Evolutionary conservation across 2,329 filamentous ascomycete genomes (phyloP).

Genomic region (Botrytis medusae): DNA sequence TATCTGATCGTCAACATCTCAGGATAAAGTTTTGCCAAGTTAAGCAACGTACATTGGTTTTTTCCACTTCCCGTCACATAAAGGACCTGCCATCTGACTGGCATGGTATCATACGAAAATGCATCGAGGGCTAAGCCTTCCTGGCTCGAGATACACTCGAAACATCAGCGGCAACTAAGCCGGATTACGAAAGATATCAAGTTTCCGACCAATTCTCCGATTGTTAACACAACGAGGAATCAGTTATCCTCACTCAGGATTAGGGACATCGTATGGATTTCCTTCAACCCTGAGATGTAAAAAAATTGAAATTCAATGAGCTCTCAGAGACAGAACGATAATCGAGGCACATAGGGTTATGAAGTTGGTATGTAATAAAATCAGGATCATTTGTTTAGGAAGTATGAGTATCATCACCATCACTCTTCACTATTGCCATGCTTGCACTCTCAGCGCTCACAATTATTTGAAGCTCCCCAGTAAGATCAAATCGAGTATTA

Average conservation of each 20-base stretch:
- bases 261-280: not conserved
- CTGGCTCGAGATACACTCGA: not conserved
- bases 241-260: not conserved
- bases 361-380: not conserved
- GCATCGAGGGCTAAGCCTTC: not conserved
- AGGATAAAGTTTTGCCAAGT: not conserved
- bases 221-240: not conserved
- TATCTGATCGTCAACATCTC: not conserved
- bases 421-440: not conserved
- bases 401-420: not conserved
- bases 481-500: not conserved
- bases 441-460: not conserved
- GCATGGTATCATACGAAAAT: not conserved
- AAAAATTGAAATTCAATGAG: not conserved
- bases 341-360: not conserved
- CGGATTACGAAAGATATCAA: not conserved
- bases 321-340: not conserved
- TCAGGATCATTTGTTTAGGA: not conserved
- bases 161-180: not conserved
- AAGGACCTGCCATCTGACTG: constrained; percentile 6
- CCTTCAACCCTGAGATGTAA: not conserved
- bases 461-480: too few species aligned
- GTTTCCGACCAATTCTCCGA: not conserved
- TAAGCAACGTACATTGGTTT: not conserved
- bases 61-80: not conserved